Evolutionary conservation across 139 green algal genomes (phyloP).

Genomic region (Coelastrella sp.): DNA sequence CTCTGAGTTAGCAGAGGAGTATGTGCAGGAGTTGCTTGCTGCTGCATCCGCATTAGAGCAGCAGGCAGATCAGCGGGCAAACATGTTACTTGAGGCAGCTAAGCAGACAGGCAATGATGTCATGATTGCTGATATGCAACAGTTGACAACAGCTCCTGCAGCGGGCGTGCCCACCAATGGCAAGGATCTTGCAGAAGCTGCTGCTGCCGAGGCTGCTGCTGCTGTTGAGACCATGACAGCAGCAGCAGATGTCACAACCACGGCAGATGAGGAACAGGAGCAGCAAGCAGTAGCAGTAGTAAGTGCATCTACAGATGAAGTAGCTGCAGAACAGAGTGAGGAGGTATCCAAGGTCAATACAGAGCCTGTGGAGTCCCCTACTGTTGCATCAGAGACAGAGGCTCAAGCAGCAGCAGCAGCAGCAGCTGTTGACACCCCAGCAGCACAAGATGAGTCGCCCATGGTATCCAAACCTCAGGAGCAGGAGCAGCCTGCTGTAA

Average conservation of each 20-base stretch:
- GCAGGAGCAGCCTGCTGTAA: background rate
- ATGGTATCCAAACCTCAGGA: too few relatives aligned
- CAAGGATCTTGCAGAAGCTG: constrained; percentile 16
- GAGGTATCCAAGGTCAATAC: too few relatives aligned
- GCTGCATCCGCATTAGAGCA: constrained; percentile 38
- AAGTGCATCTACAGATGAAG: too few relatives aligned
- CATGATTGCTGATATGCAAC: constrained; percentile 7
- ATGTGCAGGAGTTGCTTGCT: constrained; percentile 41
- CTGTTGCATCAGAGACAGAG: background rate
- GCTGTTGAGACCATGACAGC: background rate
- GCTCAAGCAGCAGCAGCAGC: background rate
- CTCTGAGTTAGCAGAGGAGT: constrained; percentile 17
- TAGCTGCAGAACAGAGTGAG: too few relatives aligned
- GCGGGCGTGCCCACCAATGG: background rate
- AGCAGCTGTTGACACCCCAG: background rate
- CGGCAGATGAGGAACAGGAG: background rate
- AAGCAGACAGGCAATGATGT: constrained; percentile 13
- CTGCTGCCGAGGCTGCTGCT: constrained; percentile 8
- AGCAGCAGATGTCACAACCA: background rate
- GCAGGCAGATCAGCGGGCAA: constrained; percentile 26
- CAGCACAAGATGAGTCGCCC: too few relatives aligned
- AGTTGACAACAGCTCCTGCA: background rate
- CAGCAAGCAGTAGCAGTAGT: background rate
- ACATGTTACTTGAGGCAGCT: constrained; percentile 23
- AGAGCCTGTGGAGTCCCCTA: too few relatives aligned